phyloP scores from a whole-genome alignment of 805 yeast genomes.

The Hanseniaspora mollemarum region DNA sequence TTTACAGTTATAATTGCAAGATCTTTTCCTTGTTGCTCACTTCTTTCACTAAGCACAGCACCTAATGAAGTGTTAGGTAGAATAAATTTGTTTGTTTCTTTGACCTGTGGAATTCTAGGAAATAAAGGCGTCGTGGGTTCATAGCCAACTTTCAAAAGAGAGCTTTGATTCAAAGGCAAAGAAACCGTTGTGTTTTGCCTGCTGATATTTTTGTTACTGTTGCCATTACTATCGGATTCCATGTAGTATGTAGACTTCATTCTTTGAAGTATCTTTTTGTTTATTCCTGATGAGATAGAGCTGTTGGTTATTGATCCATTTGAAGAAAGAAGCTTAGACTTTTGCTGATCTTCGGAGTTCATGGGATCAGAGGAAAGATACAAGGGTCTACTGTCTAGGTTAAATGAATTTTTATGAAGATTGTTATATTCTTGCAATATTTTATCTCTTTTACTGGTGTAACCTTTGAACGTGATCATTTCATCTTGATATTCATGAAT shows the following conservation, averaged over 20 bases:
- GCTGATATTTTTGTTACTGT: background rate
- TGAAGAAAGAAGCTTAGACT: background rate
- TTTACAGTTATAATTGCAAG: constrained; percentile 65
- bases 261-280: background rate
- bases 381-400: constrained; percentile 1
- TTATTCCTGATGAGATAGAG: background rate
- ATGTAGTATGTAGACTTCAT: constrained; percentile 9
- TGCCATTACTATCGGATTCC: background rate
- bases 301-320: background rate
- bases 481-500: constrained; percentile 51
- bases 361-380: constrained; percentile 3
- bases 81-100: constrained; percentile 31
- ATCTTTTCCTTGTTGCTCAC: constrained; percentile 50
- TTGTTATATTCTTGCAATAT: constrained; percentile 21
- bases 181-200: constrained; percentile 20
- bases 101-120: constrained; percentile 53
- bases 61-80: constrained; percentile 44
- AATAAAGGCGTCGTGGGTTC: constrained; percentile 29
- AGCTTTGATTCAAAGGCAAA: constrained; percentile 15
- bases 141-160: constrained; percentile 29
- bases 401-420: background rate
- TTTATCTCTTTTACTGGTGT: constrained; percentile 41
- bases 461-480: constrained; percentile 63
- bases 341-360: background rate
- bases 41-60: constrained; percentile 61